Percentiles rank a stretch among this genome's conserved stretches.
phyloP scores from a whole-genome alignment of 352 stramenopile species.

The Pythium guiyangense region DNA sequence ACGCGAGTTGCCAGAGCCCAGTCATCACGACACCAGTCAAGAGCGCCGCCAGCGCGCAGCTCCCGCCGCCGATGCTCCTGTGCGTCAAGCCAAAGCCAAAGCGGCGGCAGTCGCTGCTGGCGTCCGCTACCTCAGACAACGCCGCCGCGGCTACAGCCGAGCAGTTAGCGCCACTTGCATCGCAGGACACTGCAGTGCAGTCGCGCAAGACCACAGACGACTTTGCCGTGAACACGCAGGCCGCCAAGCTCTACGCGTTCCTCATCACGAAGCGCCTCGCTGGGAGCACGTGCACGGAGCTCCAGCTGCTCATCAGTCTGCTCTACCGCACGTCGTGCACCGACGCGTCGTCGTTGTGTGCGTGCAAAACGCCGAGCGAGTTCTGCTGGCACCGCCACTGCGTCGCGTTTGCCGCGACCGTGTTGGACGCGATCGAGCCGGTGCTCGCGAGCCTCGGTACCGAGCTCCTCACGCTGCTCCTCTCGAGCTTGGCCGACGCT shows the following conservation, averaged over 20 bases:
- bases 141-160: background rate
- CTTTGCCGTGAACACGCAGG: slow-evolving; percentile 28
- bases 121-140: background rate
- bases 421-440: slow-evolving; percentile 30
- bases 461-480: slow-evolving; percentile 29
- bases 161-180: slow-evolving; percentile 1
- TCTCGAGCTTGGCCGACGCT: slow-evolving; percentile 18
- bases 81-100: slow-evolving; percentile 15
- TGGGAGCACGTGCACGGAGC: slow-evolving; percentile 34
- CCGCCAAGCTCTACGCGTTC: slow-evolving; percentile 47
- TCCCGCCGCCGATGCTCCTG: slow-evolving; percentile 6
- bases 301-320: slow-evolving; percentile 35
- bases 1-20: slow-evolving; percentile 7
- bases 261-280: slow-evolving; percentile 43
- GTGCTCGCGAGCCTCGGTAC: slow-evolving; percentile 25
- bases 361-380: slow-evolving; percentile 18
- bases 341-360: background rate
- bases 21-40: slow-evolving; percentile 10
- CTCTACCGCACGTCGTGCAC: slow-evolving; percentile 28
- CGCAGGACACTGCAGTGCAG: background rate
- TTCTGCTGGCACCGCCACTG: slow-evolving; percentile 41
- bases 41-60: background rate
- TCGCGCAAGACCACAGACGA: background rate
- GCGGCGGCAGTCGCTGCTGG: slow-evolving; percentile 8
- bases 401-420: slow-evolving; percentile 32